These are phyloP conservation scores for Metschnikowia lachancei DNA, from an alignment of 805 yeast genomes.

Conservation along the genomic window DNA sequence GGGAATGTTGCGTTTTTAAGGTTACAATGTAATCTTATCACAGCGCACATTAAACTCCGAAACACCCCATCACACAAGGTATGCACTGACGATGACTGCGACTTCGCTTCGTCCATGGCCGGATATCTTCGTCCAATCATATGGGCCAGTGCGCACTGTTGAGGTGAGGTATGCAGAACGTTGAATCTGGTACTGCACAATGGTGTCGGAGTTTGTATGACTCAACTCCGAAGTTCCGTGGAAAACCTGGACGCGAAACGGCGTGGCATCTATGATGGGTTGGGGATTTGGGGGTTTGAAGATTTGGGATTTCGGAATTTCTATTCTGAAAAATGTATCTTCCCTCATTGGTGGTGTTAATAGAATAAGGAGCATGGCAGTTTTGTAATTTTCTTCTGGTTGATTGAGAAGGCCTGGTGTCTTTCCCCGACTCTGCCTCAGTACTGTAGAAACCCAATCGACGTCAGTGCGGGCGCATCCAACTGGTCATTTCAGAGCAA, in stretches of 20 bases:
- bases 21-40: too few species aligned
- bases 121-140: conserved; percentile 13
- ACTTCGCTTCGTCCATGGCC: background rate
- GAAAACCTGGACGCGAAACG: background rate
- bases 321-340: too few species aligned
- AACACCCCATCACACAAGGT: background rate
- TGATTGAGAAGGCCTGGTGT: too few species aligned
- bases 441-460: conserved; percentile 1
- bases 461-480: conserved; percentile 8
- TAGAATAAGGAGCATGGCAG: too few species aligned
- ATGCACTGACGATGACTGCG: background rate
- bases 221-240: conserved; percentile 12
- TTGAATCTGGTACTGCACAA: conserved; percentile 10
- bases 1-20: too few species aligned
- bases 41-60: too few species aligned
- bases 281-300: too few species aligned
- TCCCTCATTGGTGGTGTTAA: too few species aligned
- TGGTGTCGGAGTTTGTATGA: conserved; percentile 11
- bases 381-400: too few species aligned
- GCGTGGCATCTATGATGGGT: background rate
- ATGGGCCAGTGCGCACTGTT: too few species aligned
- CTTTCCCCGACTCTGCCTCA: too few species aligned
- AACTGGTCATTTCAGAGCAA: background rate
- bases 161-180: background rate
- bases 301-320: too few species aligned